Conservation (phyloP, 2,329 filamentous ascomycete species). For the Botryotinia globosa region DNA sequence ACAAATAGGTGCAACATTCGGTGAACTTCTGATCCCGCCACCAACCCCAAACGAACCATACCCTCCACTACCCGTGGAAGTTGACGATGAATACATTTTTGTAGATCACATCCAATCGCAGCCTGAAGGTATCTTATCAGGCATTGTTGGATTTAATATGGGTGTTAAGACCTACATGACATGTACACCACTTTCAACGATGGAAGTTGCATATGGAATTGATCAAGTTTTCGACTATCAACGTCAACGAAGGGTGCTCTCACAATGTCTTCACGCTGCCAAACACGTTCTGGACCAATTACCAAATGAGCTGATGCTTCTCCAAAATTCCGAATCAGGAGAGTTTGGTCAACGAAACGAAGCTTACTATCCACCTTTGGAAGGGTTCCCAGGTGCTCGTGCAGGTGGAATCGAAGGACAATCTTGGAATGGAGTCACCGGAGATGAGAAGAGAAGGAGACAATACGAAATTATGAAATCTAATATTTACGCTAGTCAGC, state of each 20-base stretch:
- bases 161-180: constrained; percentile 76
- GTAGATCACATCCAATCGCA: constrained; percentile 68
- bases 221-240: constrained; percentile 73
- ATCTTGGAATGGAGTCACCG: constrained; percentile 20
- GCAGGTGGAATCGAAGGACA: constrained; percentile 36
- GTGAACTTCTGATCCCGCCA: constrained; percentile 72
- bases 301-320: constrained; percentile 65
- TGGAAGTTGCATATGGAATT: constrained; percentile 79
- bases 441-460: constrained; percentile 48
- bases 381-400: constrained; percentile 41
- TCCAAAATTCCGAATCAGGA: constrained; percentile 41
- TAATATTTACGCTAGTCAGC: constrained; percentile 79
- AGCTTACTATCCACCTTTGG: constrained; percentile 51
- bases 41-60: constrained; percentile 73
- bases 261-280: constrained; percentile 66
- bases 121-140: constrained; percentile 63
- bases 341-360: constrained; percentile 44
- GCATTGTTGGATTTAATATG: constrained; percentile 76
- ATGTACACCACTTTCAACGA: constrained; percentile 74
- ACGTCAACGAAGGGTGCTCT: constrained; percentile 70
- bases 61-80: constrained; percentile 74
- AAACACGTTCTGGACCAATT: constrained; percentile 67
- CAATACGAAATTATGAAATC: constrained; percentile 91
- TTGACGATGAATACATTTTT: constrained; percentile 80
- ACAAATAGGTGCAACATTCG: constrained; percentile 70